Percentiles rank a stretch among this genome's conserved stretches.
These are phyloP conservation scores for Brachypodium distachyon DNA, from an alignment of 202 grass and related monocot species.

Conservation along the genomic window DNA sequence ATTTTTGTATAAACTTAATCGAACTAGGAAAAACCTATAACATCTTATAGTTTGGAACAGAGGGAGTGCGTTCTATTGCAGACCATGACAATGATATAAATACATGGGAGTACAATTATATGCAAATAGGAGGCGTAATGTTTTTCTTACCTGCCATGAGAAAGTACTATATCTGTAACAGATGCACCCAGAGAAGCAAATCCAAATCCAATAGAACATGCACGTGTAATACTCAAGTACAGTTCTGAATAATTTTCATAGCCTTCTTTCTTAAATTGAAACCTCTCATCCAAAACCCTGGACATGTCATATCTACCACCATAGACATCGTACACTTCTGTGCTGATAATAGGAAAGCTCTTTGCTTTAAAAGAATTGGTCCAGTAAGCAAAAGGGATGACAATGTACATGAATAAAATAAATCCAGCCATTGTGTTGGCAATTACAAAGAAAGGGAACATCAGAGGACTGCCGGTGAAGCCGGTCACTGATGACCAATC, in stretches of 20 bases:
- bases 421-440: not conserved
- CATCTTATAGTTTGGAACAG: no score
- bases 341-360: not conserved
- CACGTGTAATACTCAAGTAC: not conserved
- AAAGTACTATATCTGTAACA: conserved; percentile 6
- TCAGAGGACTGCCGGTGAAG: not conserved
- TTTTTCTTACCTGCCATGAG: conserved; percentile 1
- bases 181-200: conserved; percentile 2
- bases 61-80: no score
- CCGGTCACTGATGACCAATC: not conserved
- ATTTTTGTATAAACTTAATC: no score
- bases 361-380: conserved; percentile 2
- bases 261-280: not conserved
- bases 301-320: not conserved
- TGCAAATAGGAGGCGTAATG: not conserved
- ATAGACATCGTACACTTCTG: not conserved
- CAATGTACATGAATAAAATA: conserved; percentile 1
- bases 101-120: not conserved
- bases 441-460: not conserved
- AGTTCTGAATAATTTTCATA: not conserved
- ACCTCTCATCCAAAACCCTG: not conserved
- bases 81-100: not conserved
- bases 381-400: not conserved
- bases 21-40: no score
- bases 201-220: conserved; percentile 2